Evolutionary conservation across 2,329 filamentous ascomycete species (phyloP).

Genomic region (Neophaeococcomyces mojaviensis): DNA sequence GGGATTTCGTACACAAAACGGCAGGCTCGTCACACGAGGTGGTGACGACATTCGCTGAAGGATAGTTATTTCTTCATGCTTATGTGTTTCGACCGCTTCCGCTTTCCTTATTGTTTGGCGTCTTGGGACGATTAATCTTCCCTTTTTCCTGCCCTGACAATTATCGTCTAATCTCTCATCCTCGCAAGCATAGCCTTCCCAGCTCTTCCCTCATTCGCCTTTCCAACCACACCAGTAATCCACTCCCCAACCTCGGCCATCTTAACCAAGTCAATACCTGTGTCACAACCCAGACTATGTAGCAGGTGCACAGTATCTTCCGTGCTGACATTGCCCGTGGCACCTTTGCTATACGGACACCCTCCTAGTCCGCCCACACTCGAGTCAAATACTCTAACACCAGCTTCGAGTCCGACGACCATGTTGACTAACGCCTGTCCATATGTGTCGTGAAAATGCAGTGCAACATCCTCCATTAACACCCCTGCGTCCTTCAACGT

Average conservation of each 20-base stretch:
- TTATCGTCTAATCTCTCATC: slow-evolving; percentile 20
- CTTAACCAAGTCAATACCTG: slow-evolving; percentile 50
- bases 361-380: slow-evolving; percentile 58
- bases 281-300: slow-evolving; percentile 53
- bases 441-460: slow-evolving; percentile 62
- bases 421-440: slow-evolving; percentile 58
- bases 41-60: too few relatives aligned
- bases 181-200: slow-evolving; percentile 45
- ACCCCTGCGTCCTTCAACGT: slow-evolving; percentile 54
- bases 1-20: too few relatives aligned
- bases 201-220: slow-evolving; percentile 45
- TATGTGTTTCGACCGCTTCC: too few relatives aligned
- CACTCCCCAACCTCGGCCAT: slow-evolving; percentile 50
- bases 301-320: slow-evolving; percentile 56
- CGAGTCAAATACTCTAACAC: slow-evolving; percentile 56
- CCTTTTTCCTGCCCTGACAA: too few relatives aligned
- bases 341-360: slow-evolving; percentile 58
- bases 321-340: slow-evolving; percentile 58
- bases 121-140: too few relatives aligned
- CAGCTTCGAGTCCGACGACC: slow-evolving; percentile 55
- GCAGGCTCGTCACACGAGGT: too few relatives aligned
- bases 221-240: slow-evolving; percentile 48
- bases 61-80: too few relatives aligned
- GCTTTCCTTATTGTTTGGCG: too few relatives aligned
- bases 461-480: slow-evolving; percentile 50